Base-by-base conservation (phyloP, 2,329 filamentous ascomycete genomes). In the Trichophyton verrucosum region DNA sequence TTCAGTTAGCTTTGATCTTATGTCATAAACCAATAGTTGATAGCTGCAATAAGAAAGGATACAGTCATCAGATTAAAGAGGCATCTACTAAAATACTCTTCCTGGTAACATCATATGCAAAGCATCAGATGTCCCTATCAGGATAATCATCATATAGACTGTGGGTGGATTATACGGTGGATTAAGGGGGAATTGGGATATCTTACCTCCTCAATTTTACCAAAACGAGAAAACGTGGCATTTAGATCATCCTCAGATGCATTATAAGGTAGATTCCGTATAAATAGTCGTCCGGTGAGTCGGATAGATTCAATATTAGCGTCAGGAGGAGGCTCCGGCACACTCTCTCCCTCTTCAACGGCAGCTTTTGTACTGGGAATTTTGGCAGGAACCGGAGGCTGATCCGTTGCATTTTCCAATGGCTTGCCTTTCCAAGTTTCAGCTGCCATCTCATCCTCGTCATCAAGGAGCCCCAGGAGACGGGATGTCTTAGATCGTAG, bases 51-150 rank as follows among this genome's bases (percentile, higher is more conserved):
- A 44, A 33, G 40, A 13, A 20, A 13, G 3, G 33, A 20, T 44
- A 71, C 73, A n/a, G 73, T 77, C 78, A 77, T 91, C 87, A 94
- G 90, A 85, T 82, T 79, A 76, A 87, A 90, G 86, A 91, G 88
- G 89, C 89, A 96, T 97, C 92, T 99, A 99, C 94, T 96, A 99
- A 96, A 95, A 96, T 94, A 88, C 83, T 89, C 86, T 91, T 86
- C 87, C 86, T 84, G 76, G 81, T 90, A 80, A 84, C 88, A 91
- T 95, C 91, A 97, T 80, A 80, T 90, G 88, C 89, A 78, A 75
- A 80, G 88, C 88, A 92, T 96, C 88, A 91, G 92, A 85, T 97
- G 94, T 97, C 94, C 94, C 94, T 97, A 97, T 97, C 94, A 85
- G 88, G 88, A 83, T 84, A 79, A 89, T 97, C 92, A 97, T 97